Conservation (phyloP, 139 green algal genomes). For the Tetradesmus lagerheimii region DNA sequence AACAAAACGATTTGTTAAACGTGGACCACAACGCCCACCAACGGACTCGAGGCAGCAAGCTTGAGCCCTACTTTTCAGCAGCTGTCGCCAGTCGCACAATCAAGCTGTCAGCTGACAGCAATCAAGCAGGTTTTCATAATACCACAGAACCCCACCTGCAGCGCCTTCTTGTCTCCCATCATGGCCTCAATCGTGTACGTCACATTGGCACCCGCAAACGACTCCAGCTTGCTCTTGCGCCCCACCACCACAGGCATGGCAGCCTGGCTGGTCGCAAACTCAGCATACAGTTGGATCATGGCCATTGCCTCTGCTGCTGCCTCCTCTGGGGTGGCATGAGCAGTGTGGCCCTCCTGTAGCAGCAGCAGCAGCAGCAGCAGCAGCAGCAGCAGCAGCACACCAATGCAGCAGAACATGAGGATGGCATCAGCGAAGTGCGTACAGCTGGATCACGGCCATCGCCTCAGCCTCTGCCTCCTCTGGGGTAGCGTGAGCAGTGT, state of each 20-base stretch:
- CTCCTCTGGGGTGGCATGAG: conserved; percentile 95
- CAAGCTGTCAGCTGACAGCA: too few relatives aligned
- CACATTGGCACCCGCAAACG: conserved; percentile 90
- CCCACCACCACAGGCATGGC: conserved; percentile 96
- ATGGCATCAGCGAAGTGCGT: too few relatives aligned
- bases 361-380: too few relatives aligned
- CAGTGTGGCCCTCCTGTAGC: conserved; percentile 97
- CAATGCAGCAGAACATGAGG: too few relatives aligned
- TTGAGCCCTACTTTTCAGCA: too few relatives aligned
- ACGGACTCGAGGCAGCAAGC: too few relatives aligned
- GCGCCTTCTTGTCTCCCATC: conserved; percentile 95
- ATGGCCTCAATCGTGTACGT: conserved; percentile 99
- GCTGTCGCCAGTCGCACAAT: too few relatives aligned
- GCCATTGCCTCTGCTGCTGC: conserved; percentile 86
- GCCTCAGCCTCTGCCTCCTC: conserved; percentile 94
- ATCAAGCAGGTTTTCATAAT: too few relatives aligned
- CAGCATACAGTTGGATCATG: conserved; percentile 82
- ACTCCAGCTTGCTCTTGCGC: conserved; percentile 93
- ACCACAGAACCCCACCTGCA: conserved; percentile 77
- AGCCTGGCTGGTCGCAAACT: conserved; percentile 68
- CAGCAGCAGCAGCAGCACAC: too few relatives aligned
- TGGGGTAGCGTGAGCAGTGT: conserved; percentile 97
- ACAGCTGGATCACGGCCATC: conserved; percentile 78
- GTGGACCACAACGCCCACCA: too few relatives aligned
- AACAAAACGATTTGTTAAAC: too few relatives aligned